phyloP scores from a whole-genome alignment of 1,139 yeast genomes.

The Scheffersomyces illinoinensis region DNA sequence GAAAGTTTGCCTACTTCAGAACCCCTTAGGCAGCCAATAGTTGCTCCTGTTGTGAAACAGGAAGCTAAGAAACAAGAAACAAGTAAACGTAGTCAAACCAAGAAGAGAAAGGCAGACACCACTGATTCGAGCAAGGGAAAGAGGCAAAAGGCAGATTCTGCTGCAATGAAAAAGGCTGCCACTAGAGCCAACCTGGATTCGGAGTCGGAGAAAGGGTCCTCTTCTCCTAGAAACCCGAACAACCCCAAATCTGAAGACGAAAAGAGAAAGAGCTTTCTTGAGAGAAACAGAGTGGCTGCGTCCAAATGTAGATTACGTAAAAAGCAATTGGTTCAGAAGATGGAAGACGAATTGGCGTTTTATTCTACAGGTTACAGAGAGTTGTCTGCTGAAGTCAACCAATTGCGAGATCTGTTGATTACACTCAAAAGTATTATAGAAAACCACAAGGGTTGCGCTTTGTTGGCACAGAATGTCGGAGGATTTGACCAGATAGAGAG shows the following conservation, averaged over 20 bases:
- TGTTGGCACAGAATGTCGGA: constrained; percentile 36
- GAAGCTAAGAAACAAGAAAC: background rate
- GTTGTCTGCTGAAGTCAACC: constrained; percentile 57
- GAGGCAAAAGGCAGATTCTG: constrained; percentile 2
- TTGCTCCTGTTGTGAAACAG: background rate
- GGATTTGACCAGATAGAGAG: constrained; percentile 37
- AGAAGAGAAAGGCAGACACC: constrained; percentile 12
- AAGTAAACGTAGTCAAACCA: background rate
- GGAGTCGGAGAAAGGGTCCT: constrained; percentile 1
- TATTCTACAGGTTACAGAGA: constrained; percentile 73
- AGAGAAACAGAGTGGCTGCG: constrained; percentile 92
- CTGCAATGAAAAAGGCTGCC: constrained; percentile 1
- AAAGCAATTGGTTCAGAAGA: constrained; percentile 80
- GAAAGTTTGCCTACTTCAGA: background rate
- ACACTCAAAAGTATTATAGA: constrained; percentile 43
- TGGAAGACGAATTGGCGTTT: constrained; percentile 74
- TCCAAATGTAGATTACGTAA: constrained; percentile 93
- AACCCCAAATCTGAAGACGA: constrained; percentile 51
- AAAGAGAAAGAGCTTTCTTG: constrained; percentile 79
- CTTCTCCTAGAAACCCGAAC: constrained; percentile 5
- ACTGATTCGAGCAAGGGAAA: constrained; percentile 9
- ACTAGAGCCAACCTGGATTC: constrained; percentile 7
- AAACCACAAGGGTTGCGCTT: constrained; percentile 42
- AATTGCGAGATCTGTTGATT: constrained; percentile 60
- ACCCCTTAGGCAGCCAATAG: background rate